Evolutionary conservation across 371 early-diverging fungal species (phyloP), one percentile per base, ranked within the genome.

Genomic region (Neoconidiobolus thromboides): DNA sequence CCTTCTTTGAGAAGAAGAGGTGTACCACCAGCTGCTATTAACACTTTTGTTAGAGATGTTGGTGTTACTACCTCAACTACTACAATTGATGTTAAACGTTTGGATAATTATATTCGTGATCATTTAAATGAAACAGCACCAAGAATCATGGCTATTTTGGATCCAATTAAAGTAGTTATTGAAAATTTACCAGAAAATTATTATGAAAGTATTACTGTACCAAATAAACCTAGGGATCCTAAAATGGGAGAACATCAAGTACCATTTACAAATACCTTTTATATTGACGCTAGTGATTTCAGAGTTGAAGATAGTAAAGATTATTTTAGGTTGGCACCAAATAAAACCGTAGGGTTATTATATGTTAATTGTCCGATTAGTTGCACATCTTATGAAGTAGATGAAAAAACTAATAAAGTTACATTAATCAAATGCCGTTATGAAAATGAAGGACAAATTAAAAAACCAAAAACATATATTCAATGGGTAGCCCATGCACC

Each of bases 21-120:
- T 62, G 91, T 99, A 54, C 96, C 99, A 52, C 88, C 98, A 0
- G 83, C 86, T 67, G 96, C 98, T n/a, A 96, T 99, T 75, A 98
- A 98, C 69, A 86, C 84, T 53, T 99, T 99, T 81, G 96, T 94
- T 1, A 82, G 90, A 52, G 96, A 93, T 62, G 70, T 96, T 46
- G 84, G 83, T 63, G 93, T 98, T 12, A 96, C 99, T 38, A 93
- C 89, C 47, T 69, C 84, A 57, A 78, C 86, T 66, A 79, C 93
- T 15, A 82, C 83, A 14, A 93, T 96, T 61, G 90, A 93, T 57
- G 86, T 88, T n/a, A 79, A 78, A 40, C 85, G 94, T 5, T 76
- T 99, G 58, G 99, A 99, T 66, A 87, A 82, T 68, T 89, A 90
- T 69, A 89, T 96, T 47, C 86, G 99, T 61, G 94, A 93, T 60